phyloP scores from a whole-genome alignment of 495 filamentous ascomycete genomes.

The Clohesyomyces aquaticus region DNA sequence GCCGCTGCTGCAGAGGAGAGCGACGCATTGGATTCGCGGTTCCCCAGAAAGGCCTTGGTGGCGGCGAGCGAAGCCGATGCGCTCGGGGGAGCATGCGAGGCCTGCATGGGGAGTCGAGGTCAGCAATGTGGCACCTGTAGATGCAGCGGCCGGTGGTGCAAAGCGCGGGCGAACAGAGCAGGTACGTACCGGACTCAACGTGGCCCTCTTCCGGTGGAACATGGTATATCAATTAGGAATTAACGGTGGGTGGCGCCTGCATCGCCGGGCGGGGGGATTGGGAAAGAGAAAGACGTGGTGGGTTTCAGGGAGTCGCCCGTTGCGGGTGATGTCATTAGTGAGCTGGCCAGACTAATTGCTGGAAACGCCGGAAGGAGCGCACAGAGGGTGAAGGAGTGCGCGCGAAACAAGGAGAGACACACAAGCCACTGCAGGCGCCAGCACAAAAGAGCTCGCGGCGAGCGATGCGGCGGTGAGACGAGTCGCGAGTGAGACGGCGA shows the following conservation, averaged over 20 bases:
- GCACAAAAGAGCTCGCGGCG: too few relatives aligned
- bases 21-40: slow-evolving; percentile 63
- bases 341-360: slow-evolving; percentile 1
- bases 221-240: slow-evolving; percentile 27
- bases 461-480: background rate
- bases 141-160: background rate
- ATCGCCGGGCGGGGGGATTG: slow-evolving; percentile 13
- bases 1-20: slow-evolving; percentile 85
- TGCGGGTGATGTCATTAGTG: slow-evolving; percentile 25
- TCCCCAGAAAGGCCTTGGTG: slow-evolving; percentile 74
- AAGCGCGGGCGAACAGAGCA: background rate
- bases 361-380: slow-evolving; percentile 7
- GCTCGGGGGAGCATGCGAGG: slow-evolving; percentile 65
- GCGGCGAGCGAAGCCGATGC: slow-evolving; percentile 76
- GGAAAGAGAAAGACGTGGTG: background rate
- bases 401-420: background rate
- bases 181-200: slow-evolving; percentile 42
- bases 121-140: slow-evolving; percentile 3
- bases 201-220: slow-evolving; percentile 40
- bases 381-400: background rate
- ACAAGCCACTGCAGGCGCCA: too few relatives aligned
- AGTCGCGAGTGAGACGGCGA: background rate
- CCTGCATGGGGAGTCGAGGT: slow-evolving; percentile 48
- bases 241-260: slow-evolving; percentile 24
- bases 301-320: slow-evolving; percentile 5